Evolutionary conservation across 2,329 filamentous ascomycete species (phyloP), one percentile per base, ranked within the genome.

Genomic region (Epichloe coenophiala): DNA sequence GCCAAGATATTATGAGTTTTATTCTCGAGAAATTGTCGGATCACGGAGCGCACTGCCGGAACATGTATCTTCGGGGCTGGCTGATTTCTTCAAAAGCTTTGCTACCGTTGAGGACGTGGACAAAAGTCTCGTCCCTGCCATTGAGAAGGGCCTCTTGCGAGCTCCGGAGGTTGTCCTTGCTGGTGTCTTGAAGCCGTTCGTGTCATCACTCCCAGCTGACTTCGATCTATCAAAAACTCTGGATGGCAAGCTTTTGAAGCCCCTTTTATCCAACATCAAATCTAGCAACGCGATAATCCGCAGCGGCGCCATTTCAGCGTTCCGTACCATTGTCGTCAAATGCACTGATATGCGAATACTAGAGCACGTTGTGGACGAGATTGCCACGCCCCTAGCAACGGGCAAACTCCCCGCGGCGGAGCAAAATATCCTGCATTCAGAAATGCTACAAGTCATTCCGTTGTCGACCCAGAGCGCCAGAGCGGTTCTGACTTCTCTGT

Each of bases 81-180:
- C 73, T 47, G 89, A 96, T 63, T 96, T 97, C 70, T 95, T 96
- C 64, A 66, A 71, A 15, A 77, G 75, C 35, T 97, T 91, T 62
- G 74, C 85, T 38, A 83, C 79, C 0, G 63, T 78, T 15, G 82
- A 89, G 23, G 89, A 96, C 56, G 64, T 97, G 33, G 77, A 80
- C 49, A 84, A 80, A 55, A 80, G 91, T 42, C 62, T 97, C 33
- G 74, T 94, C 23, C 88, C 90, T 8, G 73, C 88, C 0, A 71
- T 97, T 13, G 93, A 98, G 62, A 96, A 95, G 68, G 83, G 86
- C 5, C 75, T 98, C 50, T 70, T 98, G 44, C 80, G 94, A 63
- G 84, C 91, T 6, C 94, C 93, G 1, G 93, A 98, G 67, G 83
- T 96, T 42, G 81, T 95, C 13, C 72, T 97, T 31, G 82, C 84